Percentiles rank a stretch among this genome's conserved stretches.
phyloP scores from a whole-genome alignment of 768 basidiomycete genomes.

The Boletus vinaceobasis region DNA sequence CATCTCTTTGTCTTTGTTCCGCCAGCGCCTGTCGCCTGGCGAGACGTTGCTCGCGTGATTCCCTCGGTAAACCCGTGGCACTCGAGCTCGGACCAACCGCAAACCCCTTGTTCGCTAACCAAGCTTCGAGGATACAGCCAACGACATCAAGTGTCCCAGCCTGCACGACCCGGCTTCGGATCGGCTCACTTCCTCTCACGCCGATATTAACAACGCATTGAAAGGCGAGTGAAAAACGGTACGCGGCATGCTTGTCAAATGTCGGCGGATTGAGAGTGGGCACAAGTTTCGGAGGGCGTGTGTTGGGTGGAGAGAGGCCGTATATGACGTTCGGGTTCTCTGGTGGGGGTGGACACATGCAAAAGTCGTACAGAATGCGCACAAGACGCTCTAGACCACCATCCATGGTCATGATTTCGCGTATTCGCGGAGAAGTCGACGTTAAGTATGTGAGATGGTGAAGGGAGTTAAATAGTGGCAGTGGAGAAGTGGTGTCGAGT shows the following conservation, averaged over 20 bases:
- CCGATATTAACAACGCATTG: slow-evolving; percentile 98
- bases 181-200: slow-evolving; percentile 89
- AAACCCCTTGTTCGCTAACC: slow-evolving; percentile 86
- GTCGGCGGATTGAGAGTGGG: slow-evolving; percentile 65
- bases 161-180: slow-evolving; percentile 89
- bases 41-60: slow-evolving; percentile 70
- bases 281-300: slow-evolving; percentile 49
- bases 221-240: slow-evolving; percentile 89
- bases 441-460: slow-evolving; percentile 96
- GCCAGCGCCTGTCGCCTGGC: slow-evolving; percentile 55
- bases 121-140: slow-evolving; percentile 89
- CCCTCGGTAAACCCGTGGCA: slow-evolving; percentile 69
- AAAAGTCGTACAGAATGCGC: slow-evolving; percentile 86
- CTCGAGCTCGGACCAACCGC: slow-evolving; percentile 78
- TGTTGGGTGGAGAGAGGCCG: slow-evolving; percentile 66
- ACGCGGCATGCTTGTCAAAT: slow-evolving; percentile 82
- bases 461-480: slow-evolving; percentile 87
- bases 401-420: slow-evolving; percentile 97
- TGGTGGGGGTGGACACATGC: slow-evolving; percentile 76
- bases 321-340: slow-evolving; percentile 75
- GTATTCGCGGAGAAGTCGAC: slow-evolving; percentile 93
- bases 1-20: slow-evolving; percentile 56
- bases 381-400: slow-evolving; percentile 96
- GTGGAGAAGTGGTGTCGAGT: slow-evolving; percentile 52
- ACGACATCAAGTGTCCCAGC: slow-evolving; percentile 93